Evolutionary conservation across 768 basidiomycete genomes (phyloP).

Genomic region (Lentinula sp.): DNA sequence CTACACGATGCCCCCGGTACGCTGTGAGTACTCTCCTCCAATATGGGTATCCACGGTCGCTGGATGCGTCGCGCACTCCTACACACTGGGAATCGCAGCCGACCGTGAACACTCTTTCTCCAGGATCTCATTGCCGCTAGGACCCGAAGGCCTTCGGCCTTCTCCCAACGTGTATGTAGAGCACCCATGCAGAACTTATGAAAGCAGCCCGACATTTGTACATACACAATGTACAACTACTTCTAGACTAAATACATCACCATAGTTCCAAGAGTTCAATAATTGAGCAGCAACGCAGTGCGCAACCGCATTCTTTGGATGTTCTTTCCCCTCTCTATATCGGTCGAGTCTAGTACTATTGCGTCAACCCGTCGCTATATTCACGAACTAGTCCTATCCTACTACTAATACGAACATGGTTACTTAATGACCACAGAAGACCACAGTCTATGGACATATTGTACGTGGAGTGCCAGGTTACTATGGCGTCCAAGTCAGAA

Average conservation of each 20-base stretch:
- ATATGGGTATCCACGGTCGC: constrained; percentile 1
- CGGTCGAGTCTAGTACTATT: not conserved
- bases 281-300: too few species aligned
- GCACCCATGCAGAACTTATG: too few species aligned
- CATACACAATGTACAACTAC: too few species aligned
- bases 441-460: not conserved
- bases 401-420: not conserved
- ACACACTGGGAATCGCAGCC: constrained; percentile 2
- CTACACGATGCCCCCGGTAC: constrained; percentile 7
- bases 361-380: not conserved
- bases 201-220: too few species aligned
- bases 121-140: not conserved
- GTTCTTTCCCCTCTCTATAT: too few species aligned
- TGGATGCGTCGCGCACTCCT: constrained; percentile 3
- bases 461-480: not conserved
- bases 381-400: not conserved
- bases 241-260: too few species aligned
- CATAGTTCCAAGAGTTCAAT: too few species aligned
- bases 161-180: not conserved
- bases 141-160: too few species aligned
- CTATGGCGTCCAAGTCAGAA: not conserved
- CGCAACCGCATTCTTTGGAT: too few species aligned
- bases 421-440: not conserved
- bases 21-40: not conserved
- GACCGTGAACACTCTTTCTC: not conserved